phyloP scores from a whole-genome alignment of 257 asterid genomes.

The Capsicum pubescens region DNA sequence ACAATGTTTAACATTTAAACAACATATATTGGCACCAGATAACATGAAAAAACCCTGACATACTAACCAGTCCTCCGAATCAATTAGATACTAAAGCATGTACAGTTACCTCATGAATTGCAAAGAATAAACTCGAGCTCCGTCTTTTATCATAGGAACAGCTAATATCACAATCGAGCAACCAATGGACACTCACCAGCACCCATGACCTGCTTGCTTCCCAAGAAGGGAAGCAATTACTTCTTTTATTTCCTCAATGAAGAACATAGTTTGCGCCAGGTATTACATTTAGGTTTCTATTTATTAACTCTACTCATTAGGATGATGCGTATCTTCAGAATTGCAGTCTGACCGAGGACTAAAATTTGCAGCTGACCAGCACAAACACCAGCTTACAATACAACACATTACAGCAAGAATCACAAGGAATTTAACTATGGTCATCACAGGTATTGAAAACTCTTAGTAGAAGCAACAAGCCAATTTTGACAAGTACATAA shows the following conservation, averaged over 20 bases:
- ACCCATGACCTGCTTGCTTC: constrained; percentile 90
- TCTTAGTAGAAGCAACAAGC: constrained; percentile 71
- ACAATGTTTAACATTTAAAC: constrained; percentile 54
- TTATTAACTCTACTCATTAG: constrained; percentile 26
- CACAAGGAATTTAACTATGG: constrained; percentile 45
- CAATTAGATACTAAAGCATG: constrained; percentile 52
- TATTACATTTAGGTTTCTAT: constrained; percentile 29
- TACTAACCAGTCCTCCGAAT: constrained; percentile 51
- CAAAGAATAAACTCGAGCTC: constrained; percentile 88
- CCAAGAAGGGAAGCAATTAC: constrained; percentile 72
- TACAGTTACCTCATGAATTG: constrained; percentile 95
- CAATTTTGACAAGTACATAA: constrained; percentile 58
- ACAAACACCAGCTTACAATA: constrained; percentile 12
- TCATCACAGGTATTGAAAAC: constrained; percentile 58
- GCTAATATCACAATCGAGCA: constrained; percentile 89
- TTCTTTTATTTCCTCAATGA: constrained; percentile 55
- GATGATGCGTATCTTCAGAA: constrained; percentile 24
- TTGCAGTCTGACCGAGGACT: constrained; percentile 38
- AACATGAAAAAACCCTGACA: constrained; percentile 41
- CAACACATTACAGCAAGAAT: background rate
- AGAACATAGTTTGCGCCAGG: constrained; percentile 37
- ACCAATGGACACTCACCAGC: constrained; percentile 84
- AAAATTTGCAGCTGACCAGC: constrained; percentile 45
- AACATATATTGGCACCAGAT: constrained; percentile 38
- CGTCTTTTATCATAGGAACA: constrained; percentile 85